These are phyloP conservation scores for Meira miltonrushii DNA, from an alignment of 1,284 basidiomycete genomes.

Conservation along the genomic window DNA sequence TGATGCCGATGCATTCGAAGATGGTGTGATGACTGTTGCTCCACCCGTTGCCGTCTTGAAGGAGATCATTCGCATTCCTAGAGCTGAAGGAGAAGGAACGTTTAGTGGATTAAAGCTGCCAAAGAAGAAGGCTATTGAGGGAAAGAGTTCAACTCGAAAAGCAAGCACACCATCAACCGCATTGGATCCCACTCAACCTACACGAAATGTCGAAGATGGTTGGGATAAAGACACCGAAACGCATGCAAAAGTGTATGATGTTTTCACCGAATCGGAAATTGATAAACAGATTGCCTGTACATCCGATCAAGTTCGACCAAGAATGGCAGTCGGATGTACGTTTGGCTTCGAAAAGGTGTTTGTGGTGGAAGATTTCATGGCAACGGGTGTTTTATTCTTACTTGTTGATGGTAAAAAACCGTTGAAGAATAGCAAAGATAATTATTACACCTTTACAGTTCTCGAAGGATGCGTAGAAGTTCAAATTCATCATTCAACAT, in stretches of 20 bases:
- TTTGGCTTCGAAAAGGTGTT: constrained; percentile 94
- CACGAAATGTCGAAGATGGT: constrained; percentile 59
- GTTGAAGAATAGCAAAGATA: constrained; percentile 82
- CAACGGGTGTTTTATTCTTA: constrained; percentile 78
- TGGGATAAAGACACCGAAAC: constrained; percentile 78
- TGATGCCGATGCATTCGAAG: constrained; percentile 36
- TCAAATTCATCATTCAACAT: constrained; percentile 70
- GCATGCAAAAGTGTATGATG: constrained; percentile 68
- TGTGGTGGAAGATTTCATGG: constrained; percentile 83
- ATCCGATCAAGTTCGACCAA: constrained; percentile 61
- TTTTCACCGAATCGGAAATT: constrained; percentile 59
- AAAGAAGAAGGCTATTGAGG: background rate
- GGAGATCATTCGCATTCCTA: constrained; percentile 72
- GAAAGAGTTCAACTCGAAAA: constrained; percentile 1
- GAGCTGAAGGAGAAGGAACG: constrained; percentile 58
- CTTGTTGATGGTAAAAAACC: constrained; percentile 74
- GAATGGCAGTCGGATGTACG: constrained; percentile 58
- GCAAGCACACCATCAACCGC: background rate
- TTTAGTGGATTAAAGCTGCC: constrained; percentile 35
- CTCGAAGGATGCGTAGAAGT: constrained; percentile 72
- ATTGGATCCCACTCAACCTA: constrained; percentile 56
- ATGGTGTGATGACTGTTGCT: constrained; percentile 22
- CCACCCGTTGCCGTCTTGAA: constrained; percentile 64
- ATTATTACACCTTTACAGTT: constrained; percentile 64
- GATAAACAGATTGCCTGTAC: constrained; percentile 51